Percentiles rank a stretch among this genome's conserved stretches.
These are phyloP conservation scores for Colletotrichum gloeosporioides DNA, from an alignment of 2,329 filamentous ascomycete species.

Conservation along the genomic window DNA sequence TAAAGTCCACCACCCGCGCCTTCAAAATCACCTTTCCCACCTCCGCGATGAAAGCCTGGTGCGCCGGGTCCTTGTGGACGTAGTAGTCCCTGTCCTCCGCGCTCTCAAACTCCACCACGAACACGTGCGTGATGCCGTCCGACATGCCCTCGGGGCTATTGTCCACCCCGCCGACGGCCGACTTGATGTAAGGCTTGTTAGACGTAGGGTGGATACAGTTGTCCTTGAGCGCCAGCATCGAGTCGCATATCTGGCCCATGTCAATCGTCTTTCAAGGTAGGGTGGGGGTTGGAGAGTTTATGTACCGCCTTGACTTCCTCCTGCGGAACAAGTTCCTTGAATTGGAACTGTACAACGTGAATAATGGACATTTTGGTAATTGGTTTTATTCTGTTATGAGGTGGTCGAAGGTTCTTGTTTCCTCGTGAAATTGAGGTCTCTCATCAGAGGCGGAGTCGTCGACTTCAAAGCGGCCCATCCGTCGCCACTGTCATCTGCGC, in stretches of 20 bases:
- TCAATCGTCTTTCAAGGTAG: not conserved
- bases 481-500: not conserved
- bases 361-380: constrained; percentile 60
- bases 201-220: constrained; percentile 67
- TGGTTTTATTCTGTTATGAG: not conserved
- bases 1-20: constrained; percentile 66
- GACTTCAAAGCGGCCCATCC: not conserved
- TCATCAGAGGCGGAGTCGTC: not conserved
- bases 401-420: not conserved
- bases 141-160: constrained; percentile 66
- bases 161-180: constrained; percentile 63
- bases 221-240: constrained; percentile 55
- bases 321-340: constrained; percentile 56
- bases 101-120: constrained; percentile 70
- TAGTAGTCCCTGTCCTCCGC: constrained; percentile 73
- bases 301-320: constrained; percentile 62
- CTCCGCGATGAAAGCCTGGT: constrained; percentile 63
- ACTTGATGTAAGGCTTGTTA: constrained; percentile 64
- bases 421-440: not conserved
- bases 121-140: constrained; percentile 70
- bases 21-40: constrained; percentile 54
- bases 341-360: constrained; percentile 74
- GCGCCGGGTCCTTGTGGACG: constrained; percentile 66
- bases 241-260: constrained; percentile 31
- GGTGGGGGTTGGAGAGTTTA: too few relatives aligned